phyloP scores from a whole-genome alignment of 306 rosid species.

The Luffa acutangula region DNA sequence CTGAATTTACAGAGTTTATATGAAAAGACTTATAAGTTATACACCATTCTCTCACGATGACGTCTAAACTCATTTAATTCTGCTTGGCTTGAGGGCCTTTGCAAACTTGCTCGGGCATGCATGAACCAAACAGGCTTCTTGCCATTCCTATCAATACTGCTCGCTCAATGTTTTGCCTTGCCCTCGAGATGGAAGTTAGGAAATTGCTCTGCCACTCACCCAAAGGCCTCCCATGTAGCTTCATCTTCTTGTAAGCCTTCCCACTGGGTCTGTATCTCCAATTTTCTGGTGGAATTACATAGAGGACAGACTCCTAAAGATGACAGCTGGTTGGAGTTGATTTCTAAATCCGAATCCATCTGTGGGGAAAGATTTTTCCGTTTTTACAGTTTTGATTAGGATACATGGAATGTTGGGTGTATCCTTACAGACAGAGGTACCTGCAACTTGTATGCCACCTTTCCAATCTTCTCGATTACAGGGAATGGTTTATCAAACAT shows the following conservation, averaged over 20 bases:
- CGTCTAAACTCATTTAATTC: background rate
- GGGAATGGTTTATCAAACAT: background rate
- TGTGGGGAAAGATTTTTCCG: background rate
- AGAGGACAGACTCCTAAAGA: background rate
- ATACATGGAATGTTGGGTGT: background rate
- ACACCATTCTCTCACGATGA: background rate
- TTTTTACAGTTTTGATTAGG: background rate
- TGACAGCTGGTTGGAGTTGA: background rate
- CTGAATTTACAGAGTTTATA: background rate
- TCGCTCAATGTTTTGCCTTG: background rate
- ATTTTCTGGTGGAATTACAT: background rate
- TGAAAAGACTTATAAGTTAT: background rate
- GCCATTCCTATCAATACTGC: background rate
- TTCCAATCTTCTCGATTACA: background rate
- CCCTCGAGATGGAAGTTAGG: background rate
- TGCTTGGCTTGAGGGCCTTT: background rate
- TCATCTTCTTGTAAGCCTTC: background rate
- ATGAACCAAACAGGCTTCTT: background rate
- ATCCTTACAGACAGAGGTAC: background rate
- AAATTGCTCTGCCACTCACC: background rate
- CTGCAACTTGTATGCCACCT: background rate
- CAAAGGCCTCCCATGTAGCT: background rate
- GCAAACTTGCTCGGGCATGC: background rate
- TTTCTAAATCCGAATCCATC: background rate
- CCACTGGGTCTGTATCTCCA: background rate